Conservation (phyloP, 2,329 filamentous ascomycete species). For the Monosporascus cannonballus region DNA sequence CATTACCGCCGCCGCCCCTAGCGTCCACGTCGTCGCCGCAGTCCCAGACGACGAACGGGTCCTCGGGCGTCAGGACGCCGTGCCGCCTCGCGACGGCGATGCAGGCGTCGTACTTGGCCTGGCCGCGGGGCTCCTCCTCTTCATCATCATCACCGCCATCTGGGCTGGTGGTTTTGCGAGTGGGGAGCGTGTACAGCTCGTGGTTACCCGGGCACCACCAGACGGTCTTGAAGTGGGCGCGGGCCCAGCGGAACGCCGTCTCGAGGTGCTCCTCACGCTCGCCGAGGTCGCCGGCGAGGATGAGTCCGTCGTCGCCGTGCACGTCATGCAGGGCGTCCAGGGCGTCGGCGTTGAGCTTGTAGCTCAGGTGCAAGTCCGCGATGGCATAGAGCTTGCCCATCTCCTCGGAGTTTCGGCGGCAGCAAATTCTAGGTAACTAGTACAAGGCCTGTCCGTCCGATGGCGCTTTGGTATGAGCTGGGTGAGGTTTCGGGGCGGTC, state of each 20-base stretch:
- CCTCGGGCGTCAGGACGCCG: constrained; percentile 50
- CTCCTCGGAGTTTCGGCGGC: background rate
- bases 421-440: no score
- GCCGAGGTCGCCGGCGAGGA: constrained; percentile 31
- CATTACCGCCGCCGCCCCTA: no score
- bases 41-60: constrained; percentile 47
- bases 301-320: constrained; percentile 30
- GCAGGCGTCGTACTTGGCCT: constrained; percentile 49
- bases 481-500: no score
- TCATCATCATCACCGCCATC: background rate
- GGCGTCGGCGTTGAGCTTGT: constrained; percentile 26
- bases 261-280: constrained; percentile 29
- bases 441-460: no score
- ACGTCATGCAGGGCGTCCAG: constrained; percentile 19
- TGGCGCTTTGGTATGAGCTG: no score
- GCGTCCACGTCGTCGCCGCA: constrained; percentile 34
- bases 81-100: constrained; percentile 44
- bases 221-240: constrained; percentile 29
- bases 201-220: constrained; percentile 55
- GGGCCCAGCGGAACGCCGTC: constrained; percentile 26
- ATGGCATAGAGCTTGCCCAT: constrained; percentile 29
- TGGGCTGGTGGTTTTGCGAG: background rate
- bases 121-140: constrained; percentile 32
- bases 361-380: constrained; percentile 31
- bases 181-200: constrained; percentile 47